Evolutionary conservation across 148 eudicot genomes (phyloP).

Genomic region (Amaranthus cruentus): DNA sequence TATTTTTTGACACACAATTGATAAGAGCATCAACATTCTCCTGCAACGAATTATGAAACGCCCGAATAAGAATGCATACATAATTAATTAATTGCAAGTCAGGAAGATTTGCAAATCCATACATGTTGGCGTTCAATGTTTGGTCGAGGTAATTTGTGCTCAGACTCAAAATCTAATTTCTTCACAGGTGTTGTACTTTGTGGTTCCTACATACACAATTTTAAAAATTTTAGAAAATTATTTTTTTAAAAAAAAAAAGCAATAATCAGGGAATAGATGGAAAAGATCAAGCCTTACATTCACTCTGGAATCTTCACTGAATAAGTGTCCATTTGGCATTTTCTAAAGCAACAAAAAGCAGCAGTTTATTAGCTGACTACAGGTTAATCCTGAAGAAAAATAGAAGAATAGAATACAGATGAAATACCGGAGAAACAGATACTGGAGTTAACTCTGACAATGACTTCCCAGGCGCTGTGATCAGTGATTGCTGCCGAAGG

Average conservation of each 20-base stretch:
- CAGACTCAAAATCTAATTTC: conserved; percentile 65
- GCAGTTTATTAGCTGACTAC: not conserved
- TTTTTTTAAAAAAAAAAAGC: not conserved
- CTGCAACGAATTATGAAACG: conserved; percentile 36
- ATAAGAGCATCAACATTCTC: conserved; percentile 87
- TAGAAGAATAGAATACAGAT: conserved; percentile 7
- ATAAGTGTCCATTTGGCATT: conserved; percentile 62
- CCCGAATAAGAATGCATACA: conserved; percentile 8
- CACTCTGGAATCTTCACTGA: conserved; percentile 39
- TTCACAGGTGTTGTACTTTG: conserved; percentile 46
- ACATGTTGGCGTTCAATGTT: conserved; percentile 68
- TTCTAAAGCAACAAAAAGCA: conserved; percentile 36
- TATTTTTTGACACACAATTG: conserved; percentile 64
- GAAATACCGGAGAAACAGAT: conserved; percentile 42
- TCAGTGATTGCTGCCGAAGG: conserved; percentile 68
- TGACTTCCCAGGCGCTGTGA: conserved; percentile 35
- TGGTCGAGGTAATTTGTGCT: conserved; percentile 49
- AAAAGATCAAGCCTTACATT: conserved; percentile 31
- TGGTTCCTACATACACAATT: conserved; percentile 47
- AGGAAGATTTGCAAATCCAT: conserved; percentile 21
- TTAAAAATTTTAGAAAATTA: not conserved
- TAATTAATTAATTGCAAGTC: not conserved
- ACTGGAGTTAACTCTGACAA: conserved; percentile 41
- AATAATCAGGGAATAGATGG: not conserved
- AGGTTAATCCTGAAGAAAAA: not conserved